phyloP scores from a whole-genome alignment of 163 green algal genomes.

The Scenedesmus sp. region DNA sequence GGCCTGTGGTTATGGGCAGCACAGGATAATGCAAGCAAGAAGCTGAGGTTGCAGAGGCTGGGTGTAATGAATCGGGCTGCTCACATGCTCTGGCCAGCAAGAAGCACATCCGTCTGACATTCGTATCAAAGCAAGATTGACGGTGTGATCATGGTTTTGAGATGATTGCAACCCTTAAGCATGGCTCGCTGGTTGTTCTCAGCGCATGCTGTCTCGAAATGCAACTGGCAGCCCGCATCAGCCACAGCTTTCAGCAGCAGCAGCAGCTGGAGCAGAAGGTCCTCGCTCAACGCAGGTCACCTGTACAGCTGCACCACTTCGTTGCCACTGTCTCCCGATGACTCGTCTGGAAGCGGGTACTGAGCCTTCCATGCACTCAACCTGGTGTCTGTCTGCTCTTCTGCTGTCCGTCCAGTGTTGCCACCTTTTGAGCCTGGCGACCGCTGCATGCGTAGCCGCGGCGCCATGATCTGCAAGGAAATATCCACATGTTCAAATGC shows the following conservation, averaged over 20 bases:
- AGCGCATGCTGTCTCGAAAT: neutral
- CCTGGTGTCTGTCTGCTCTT: neutral
- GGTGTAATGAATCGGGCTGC: neutral
- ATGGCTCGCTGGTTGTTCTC: neutral
- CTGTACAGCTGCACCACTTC: conserved; percentile 50
- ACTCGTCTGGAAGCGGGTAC: conserved; percentile 45
- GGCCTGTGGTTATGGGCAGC: conserved; percentile 15
- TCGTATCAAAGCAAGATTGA: too few species aligned
- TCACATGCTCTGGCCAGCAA: neutral
- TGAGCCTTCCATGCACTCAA: conserved; percentile 18
- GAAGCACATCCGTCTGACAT: neutral
- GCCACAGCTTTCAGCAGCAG: neutral
- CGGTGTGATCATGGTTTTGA: neutral
- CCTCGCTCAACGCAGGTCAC: neutral
- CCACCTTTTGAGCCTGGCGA: neutral
- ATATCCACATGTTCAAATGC: neutral
- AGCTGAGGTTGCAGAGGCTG: neutral
- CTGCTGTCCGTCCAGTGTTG: conserved; percentile 14
- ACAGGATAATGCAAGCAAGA: neutral
- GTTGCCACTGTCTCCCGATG: neutral
- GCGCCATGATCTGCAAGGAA: neutral
- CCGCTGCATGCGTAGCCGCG: neutral
- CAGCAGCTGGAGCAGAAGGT: neutral
- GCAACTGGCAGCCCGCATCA: neutral
- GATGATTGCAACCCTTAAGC: neutral